Evolutionary conservation across 208 protist species (phyloP), one percentile per base, ranked within the genome.

Genomic region (Leishmania guyanensis): DNA sequence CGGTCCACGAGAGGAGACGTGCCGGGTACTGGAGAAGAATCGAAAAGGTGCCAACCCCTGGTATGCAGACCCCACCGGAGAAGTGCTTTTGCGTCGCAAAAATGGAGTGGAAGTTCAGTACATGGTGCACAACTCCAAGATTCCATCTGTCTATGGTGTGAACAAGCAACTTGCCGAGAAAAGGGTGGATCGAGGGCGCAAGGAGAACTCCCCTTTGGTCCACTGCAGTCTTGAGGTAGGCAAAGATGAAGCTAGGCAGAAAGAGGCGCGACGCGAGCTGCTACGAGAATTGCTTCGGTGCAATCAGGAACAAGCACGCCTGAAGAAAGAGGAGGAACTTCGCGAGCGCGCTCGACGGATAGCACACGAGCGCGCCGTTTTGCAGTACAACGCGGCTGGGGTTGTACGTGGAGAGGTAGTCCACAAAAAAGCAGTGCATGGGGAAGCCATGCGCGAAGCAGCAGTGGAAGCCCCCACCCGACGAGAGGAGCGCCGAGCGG

Each of bases 61-160:
- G 2, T 85, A 92, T 50, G 92, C 89, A 14, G 92, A 94, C 68
- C 90, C 89, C 5, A 84, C 86, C 4, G 88, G 88, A 3, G 90
- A 95, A 46, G 90, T 95, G 53, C 48, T 95, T 29, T 65, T 85
- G 10, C 83, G 81, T 39, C 77, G 66, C 8, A 86, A 88, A n/a
- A 69, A 88, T 74, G 77, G 82, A 3, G 77, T 77, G 16, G 73
- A 88, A 69, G 87, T 88, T 36, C 86, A 94, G 81, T 94, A 90
- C 56, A 76, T 90, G n/a, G 86, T 94, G n/a, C 94, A 92, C 83
- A 90, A 93, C 74, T 77, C 91, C 66, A 92, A 86, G 62, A 72
- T 92, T 29, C 90, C 91, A 10, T 94, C 88, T 5, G 89, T 93
- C 77, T 77, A 88, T 54, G 93, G 87, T 17, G 77, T 90, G n/a